phyloP scores from a whole-genome alignment of 148 eudicot species.

The Diospyros kaki region DNA sequence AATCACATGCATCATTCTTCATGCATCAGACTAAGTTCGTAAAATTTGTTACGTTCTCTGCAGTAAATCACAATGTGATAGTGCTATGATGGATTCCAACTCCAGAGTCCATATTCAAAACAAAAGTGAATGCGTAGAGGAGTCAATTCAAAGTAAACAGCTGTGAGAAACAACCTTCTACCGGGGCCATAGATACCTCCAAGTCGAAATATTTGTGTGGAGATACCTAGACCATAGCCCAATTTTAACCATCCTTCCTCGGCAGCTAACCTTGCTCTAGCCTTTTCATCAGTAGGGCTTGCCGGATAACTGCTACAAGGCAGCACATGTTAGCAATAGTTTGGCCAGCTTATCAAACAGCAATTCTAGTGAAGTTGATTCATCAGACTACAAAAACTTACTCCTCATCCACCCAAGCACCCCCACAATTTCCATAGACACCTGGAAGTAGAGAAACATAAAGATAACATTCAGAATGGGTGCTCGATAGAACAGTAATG shows the following conservation, averaged over 20 bases:
- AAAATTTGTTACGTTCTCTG: background rate
- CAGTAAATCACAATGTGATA: background rate
- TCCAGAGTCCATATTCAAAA: background rate
- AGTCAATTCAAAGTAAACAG: background rate
- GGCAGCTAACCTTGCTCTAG: slow-evolving; percentile 62
- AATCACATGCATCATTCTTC: background rate
- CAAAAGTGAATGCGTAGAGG: background rate
- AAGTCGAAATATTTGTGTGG: slow-evolving; percentile 67
- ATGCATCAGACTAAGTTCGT: background rate
- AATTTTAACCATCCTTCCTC: slow-evolving; percentile 75
- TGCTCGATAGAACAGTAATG: background rate
- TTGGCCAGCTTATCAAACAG: slow-evolving; percentile 13
- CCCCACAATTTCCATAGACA: slow-evolving; percentile 79
- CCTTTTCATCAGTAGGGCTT: slow-evolving; percentile 42
- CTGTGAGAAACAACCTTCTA: slow-evolving; percentile 51
- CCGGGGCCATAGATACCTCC: slow-evolving; percentile 97
- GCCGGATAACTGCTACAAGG: slow-evolving; percentile 40
- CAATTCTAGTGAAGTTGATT: background rate
- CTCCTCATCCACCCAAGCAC: slow-evolving; percentile 91
- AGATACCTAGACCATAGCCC: slow-evolving; percentile 58
- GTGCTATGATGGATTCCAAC: background rate
- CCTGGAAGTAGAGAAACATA: slow-evolving; percentile 37
- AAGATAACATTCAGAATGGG: background rate
- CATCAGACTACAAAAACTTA: slow-evolving; percentile 47
- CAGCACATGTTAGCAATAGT: slow-evolving; percentile 8